Evolutionary conservation across 2,329 filamentous ascomycete species (phyloP), one percentile per base, ranked within the genome.

Genomic region (Myriosclerotinia scirpicola): DNA sequence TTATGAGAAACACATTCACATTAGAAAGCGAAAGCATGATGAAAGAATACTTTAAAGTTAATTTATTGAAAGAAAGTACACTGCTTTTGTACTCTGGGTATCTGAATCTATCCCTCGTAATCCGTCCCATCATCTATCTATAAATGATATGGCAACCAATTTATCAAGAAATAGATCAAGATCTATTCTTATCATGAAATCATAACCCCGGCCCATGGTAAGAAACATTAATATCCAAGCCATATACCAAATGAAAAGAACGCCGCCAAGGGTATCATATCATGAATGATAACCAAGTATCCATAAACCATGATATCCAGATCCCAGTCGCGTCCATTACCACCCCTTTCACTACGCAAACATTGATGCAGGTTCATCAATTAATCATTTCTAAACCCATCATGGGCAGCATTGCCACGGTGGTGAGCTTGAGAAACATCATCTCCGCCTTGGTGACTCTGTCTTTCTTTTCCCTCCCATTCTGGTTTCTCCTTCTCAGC

Each of bases 321-420:
- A 17, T 60, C 42, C 58, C 44, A 60, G 38, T 36, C 26, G 38
- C 52, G 40, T 56, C 52, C 30, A 50, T 60, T 56, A 64, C 40
- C 53, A 56, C 30, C 30, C n/a, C 56, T 40, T 15, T 20, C n/a
- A 22, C 22, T 22, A 6, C 40, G 22, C n/a, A 26, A 14, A 40
- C 9, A 42, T 42, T 36, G n/a, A 53, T 54, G 15, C 15, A 63
- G 15, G 5, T 26, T 48, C 26, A 38, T 14, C 8, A 66, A 54
- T 54, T 54, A 66, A 48, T 66, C 64, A 48, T 66, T 61, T 38
- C 38, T 59, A n/a, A 66, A 61, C 14, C 64, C 64, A 17, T 60
- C 54, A 22, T 65, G 64, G 26, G 56, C 46, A 26, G 50, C 60
- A 42, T 63, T 53, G 15, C 64, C 40, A 17, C 56, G 44, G 15